Evolutionary conservation across 2,329 filamentous ascomycete genomes (phyloP).

Genomic region (Beauveria rudraprayagi): DNA sequence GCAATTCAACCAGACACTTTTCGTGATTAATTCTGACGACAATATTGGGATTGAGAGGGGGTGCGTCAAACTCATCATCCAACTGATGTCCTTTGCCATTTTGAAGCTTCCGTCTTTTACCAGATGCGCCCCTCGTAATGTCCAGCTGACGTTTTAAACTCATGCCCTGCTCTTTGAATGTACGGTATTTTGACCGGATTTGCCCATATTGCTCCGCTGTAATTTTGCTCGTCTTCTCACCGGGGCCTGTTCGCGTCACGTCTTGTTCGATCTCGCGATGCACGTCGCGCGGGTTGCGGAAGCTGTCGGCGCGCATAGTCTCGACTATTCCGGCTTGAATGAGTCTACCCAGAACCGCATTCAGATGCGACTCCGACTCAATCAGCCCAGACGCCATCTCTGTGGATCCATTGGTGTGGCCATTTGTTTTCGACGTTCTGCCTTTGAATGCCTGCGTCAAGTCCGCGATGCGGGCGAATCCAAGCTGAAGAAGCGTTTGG

Average conservation of each 20-base stretch:
- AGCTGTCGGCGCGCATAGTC: slow-evolving; percentile 49
- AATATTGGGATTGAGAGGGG: slow-evolving; percentile 52
- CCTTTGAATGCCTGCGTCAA: slow-evolving; percentile 54
- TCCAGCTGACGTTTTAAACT: slow-evolving; percentile 45
- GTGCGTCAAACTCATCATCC: slow-evolving; percentile 33
- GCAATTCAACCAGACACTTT: slow-evolving; percentile 73
- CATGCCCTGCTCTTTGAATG: slow-evolving; percentile 45
- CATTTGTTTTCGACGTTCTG: slow-evolving; percentile 27
- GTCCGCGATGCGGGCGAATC: slow-evolving; percentile 66
- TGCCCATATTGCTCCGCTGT: slow-evolving; percentile 54
- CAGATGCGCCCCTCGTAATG: slow-evolving; percentile 27
- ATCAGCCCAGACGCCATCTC: slow-evolving; percentile 28
- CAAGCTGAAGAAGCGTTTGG: slow-evolving; percentile 65
- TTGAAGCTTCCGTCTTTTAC: slow-evolving; percentile 48
- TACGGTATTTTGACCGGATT: slow-evolving; percentile 44
- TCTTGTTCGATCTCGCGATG: slow-evolving; percentile 55
- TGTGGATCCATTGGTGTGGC: slow-evolving; percentile 26
- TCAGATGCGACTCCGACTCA: slow-evolving; percentile 39
- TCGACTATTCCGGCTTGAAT: slow-evolving; percentile 62
- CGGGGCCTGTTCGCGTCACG: slow-evolving; percentile 41
- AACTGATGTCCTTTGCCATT: slow-evolving; percentile 32
- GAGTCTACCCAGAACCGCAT: slow-evolving; percentile 42
- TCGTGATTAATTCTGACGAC: slow-evolving; percentile 77
- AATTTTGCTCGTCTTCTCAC: slow-evolving; percentile 47
- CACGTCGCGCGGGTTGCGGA: slow-evolving; percentile 53